Percentiles rank a stretch among this genome's conserved stretches.
Conservation (phyloP, 208 protist species). For the Trypanosoma cruzi region DNA sequence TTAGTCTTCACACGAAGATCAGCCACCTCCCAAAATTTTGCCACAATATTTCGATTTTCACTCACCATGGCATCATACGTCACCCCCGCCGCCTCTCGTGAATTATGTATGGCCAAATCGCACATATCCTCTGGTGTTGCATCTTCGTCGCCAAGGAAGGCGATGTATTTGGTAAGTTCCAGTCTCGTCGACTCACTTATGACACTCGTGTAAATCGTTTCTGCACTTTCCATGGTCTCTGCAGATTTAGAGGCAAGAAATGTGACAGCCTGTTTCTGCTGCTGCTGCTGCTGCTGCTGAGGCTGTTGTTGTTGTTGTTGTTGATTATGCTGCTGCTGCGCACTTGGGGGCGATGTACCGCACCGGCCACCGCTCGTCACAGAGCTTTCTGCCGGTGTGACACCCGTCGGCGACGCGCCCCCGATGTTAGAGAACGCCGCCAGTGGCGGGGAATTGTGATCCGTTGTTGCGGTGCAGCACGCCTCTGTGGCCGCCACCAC, state of each 20-base stretch:
- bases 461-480: conserved; percentile 34
- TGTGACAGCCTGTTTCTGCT: conserved; percentile 4
- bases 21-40: conserved; percentile 68
- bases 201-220: conserved; percentile 81
- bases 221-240: conserved; percentile 65
- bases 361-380: conserved; percentile 11
- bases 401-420: background rate
- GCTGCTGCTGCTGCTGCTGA: conserved; percentile 7
- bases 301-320: conserved; percentile 2
- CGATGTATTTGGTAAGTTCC: conserved; percentile 83
- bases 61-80: conserved; percentile 66
- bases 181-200: conserved; percentile 67
- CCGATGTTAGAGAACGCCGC: background rate
- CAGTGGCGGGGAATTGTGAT: background rate
- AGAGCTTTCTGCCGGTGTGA: background rate
- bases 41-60: conserved; percentile 67
- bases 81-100: conserved; percentile 49
- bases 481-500: conserved; percentile 69
- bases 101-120: conserved; percentile 65
- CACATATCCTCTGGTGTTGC: conserved; percentile 79
- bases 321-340: background rate
- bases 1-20: conserved; percentile 63
- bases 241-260: conserved; percentile 30
- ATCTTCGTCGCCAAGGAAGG: conserved; percentile 81
- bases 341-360: background rate